Conservation (phyloP, 2,329 filamentous ascomycete genomes). For the Aureobasidium musti region DNA sequence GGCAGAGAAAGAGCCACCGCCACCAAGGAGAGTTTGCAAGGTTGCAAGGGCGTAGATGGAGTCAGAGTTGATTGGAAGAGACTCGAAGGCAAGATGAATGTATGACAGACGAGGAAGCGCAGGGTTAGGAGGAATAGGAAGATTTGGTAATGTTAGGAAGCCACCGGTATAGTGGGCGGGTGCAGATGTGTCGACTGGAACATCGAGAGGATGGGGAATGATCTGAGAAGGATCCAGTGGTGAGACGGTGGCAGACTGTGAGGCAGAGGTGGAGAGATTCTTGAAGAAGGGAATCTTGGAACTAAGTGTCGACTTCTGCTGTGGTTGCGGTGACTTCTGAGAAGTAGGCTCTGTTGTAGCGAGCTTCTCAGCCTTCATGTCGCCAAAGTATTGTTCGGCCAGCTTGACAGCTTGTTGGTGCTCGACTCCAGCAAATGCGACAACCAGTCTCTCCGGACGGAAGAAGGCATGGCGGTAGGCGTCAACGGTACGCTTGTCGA, state of each 20-base stretch:
- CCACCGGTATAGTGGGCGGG: constrained; percentile 90
- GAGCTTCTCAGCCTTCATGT: constrained; percentile 63
- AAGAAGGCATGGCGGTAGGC: constrained; percentile 83
- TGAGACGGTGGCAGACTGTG: constrained; percentile 61
- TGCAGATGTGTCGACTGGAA: constrained; percentile 58
- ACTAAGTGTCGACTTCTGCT: constrained; percentile 66
- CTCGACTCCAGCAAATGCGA: constrained; percentile 90
- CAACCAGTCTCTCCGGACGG: constrained; percentile 84
- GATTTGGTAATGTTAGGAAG: constrained; percentile 79
- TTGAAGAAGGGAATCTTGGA: constrained; percentile 90
- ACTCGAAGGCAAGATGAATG: constrained; percentile 95
- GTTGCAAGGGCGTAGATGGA: constrained; percentile 97
- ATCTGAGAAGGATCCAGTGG: constrained; percentile 52
- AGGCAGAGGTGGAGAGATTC: constrained; percentile 75
- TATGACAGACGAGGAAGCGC: constrained; percentile 80
- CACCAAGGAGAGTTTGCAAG: constrained; percentile 91
- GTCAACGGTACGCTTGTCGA: constrained; percentile 71
- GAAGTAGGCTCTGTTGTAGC: constrained; percentile 34
- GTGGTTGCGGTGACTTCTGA: constrained; percentile 43
- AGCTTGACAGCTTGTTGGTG: constrained; percentile 78
- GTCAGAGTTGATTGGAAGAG: constrained; percentile 81
- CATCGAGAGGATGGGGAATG: constrained; percentile 49
- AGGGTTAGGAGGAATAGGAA: constrained; percentile 75
- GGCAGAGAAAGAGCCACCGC: constrained; percentile 93
- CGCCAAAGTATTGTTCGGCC: constrained; percentile 84